These are phyloP conservation scores for Trichomonascus vanleenenianus DNA, from an alignment of 805 yeast species.

Conservation along the genomic window DNA sequence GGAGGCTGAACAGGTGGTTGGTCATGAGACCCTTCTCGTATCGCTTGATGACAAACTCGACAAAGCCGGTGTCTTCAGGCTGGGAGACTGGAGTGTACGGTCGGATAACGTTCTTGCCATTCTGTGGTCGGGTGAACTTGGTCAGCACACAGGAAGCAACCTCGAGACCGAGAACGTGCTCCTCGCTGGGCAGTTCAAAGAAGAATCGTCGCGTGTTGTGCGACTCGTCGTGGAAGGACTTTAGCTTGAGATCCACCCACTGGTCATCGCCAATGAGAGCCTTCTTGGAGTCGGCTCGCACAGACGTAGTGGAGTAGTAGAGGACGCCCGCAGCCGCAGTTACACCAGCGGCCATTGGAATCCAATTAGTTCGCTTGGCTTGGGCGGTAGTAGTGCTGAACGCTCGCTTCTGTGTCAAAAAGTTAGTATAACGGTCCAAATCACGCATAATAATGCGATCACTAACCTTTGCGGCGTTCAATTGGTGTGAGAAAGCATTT, in stretches of 20 bases:
- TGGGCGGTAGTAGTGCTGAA: no score
- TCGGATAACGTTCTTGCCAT: conserved; percentile 82
- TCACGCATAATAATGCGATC: no score
- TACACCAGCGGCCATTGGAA: conserved; percentile 38
- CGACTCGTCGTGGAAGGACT: conserved; percentile 17
- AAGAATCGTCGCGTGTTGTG: conserved; percentile 51
- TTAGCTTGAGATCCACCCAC: conserved; percentile 25
- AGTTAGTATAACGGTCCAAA: neutral
- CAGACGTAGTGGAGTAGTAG: conserved; percentile 27
- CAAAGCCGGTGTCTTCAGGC: conserved; percentile 56
- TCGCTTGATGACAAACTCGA: conserved; percentile 76
- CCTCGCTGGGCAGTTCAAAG: conserved; percentile 60
- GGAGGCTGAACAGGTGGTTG: conserved; percentile 58
- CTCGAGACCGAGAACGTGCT: conserved; percentile 65
- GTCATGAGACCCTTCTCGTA: conserved; percentile 84
- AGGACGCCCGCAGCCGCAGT: conserved; percentile 36
- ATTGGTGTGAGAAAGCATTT: no score
- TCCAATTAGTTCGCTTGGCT: conserved; percentile 5
- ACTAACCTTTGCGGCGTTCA: no score
- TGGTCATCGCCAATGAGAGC: conserved; percentile 21
- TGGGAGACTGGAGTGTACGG: conserved; percentile 77
- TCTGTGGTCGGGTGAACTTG: conserved; percentile 63
- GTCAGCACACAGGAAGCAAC: conserved; percentile 76
- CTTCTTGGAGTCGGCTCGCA: conserved; percentile 20
- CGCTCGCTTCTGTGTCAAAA: neutral